Evolutionary conservation across 1,284 basidiomycete species (phyloP).

Genomic region (Ustilago trichophora): DNA sequence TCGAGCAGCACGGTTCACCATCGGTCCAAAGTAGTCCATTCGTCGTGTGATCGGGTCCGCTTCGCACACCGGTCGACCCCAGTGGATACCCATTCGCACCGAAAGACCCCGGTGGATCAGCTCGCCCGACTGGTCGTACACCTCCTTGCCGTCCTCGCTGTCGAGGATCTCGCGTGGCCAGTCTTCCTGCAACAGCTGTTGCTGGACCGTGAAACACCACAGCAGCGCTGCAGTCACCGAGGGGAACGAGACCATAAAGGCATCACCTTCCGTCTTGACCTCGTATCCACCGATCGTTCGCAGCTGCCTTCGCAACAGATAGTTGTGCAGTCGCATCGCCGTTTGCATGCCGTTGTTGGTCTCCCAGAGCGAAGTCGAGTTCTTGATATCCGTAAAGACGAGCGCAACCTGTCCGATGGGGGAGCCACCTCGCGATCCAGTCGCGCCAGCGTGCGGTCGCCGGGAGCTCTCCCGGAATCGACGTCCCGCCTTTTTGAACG

Average conservation of each 20-base stretch:
- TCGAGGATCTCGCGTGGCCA: conserved; percentile 97
- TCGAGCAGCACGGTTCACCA: conserved; percentile 75
- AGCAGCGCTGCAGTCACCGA: conserved; percentile 85
- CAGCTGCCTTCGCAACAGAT: conserved; percentile 83
- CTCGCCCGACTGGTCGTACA: conserved; percentile 76
- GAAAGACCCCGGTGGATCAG: conserved; percentile 88
- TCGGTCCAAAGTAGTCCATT: conserved; percentile 77
- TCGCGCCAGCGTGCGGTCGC: conserved; percentile 69
- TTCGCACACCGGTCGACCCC: conserved; percentile 89
- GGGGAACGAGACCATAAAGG: conserved; percentile 98
- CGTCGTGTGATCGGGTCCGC: conserved; percentile 90
- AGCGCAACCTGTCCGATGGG: conserved; percentile 89
- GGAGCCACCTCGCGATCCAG: conserved; percentile 85
- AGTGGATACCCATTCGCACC: conserved; percentile 97
- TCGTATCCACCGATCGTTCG: conserved; percentile 95
- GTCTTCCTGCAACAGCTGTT: conserved; percentile 81
- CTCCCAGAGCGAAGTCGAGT: conserved; percentile 97
- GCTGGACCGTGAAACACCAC: conserved; percentile 91
- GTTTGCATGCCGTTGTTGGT: conserved; percentile 94
- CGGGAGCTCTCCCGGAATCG: conserved; percentile 56
- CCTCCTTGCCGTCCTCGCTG: conserved; percentile 86
- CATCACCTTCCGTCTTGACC: conserved; percentile 99
- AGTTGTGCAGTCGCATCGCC: conserved; percentile 92
- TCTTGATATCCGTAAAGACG: conserved; percentile 97
- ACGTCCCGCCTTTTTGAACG: conserved; percentile 53